Conservation (phyloP, 345 rosid species). For the Mallotus nudiflorus region DNA sequence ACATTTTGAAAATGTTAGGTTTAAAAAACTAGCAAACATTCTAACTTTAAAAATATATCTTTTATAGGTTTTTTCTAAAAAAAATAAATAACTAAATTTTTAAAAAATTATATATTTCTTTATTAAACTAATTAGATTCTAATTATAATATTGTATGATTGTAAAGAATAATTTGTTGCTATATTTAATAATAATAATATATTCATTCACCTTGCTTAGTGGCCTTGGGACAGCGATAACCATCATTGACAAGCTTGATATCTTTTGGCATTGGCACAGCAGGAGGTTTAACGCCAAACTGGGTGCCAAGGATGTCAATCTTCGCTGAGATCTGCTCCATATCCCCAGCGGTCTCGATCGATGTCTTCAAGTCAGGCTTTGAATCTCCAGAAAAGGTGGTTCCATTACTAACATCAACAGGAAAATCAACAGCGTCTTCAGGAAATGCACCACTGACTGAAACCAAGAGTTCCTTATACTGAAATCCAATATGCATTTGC, state of each 20-base stretch:
- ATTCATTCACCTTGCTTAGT: conserved; percentile 41
- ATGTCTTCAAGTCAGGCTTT: conserved; percentile 58
- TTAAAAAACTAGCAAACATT: no score
- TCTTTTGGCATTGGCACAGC: conserved; percentile 71
- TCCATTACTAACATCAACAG: conserved; percentile 68
- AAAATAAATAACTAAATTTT: no score
- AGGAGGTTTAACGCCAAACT: conserved; percentile 61
- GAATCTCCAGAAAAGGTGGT: conserved; percentile 61
- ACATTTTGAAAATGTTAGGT: no score
- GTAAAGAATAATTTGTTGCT: no score
- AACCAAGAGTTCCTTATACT: conserved; percentile 67
- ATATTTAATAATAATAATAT: no score
- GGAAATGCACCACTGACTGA: conserved; percentile 48
- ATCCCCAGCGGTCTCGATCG: conserved; percentile 87
- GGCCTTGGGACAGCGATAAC: conserved; percentile 62
- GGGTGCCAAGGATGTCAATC: conserved; percentile 64
- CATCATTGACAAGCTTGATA: conserved; percentile 60
- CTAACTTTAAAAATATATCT: no score
- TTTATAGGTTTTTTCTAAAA: no score
- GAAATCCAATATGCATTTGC: conserved; percentile 74
- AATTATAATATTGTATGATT: no score
- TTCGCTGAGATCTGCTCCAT: conserved; percentile 54
- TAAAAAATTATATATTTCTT: no score
- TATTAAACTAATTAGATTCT: no score
- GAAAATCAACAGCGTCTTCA: conserved; percentile 58